Conservation (phyloP, 2,329 filamentous ascomycete species). For the Scedosporium dehoogii region DNA sequence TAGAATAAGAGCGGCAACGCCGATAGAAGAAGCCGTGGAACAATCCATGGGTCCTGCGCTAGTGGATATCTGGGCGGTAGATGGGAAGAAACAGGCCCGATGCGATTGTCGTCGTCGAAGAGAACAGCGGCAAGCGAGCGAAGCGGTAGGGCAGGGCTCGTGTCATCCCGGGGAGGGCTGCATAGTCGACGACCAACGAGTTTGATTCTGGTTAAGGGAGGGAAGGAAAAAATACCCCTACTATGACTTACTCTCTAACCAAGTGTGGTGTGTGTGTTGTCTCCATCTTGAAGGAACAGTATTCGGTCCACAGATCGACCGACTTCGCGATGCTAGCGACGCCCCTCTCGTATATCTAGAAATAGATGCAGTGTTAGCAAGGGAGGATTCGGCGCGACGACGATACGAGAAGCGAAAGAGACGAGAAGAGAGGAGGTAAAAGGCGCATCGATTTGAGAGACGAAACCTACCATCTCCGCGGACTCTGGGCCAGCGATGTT, state of each 20-base stretch:
- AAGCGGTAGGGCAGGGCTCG: neutral
- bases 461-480: slow-evolving; percentile 72
- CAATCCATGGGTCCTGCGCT: neutral
- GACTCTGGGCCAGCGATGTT: slow-evolving; percentile 94
- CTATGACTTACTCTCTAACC: slow-evolving; percentile 97
- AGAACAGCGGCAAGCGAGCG: neutral
- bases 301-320: slow-evolving; percentile 94
- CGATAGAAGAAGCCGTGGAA: neutral
- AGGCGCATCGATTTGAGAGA: neutral
- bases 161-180: neutral
- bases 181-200: slow-evolving; percentile 3
- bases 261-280: slow-evolving; percentile 89
- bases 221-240: slow-evolving; percentile 44
- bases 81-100: neutral
- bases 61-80: neutral
- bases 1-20: slow-evolving; percentile 35
- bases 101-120: slow-evolving; percentile 2
- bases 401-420: neutral
- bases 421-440: neutral
- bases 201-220: slow-evolving; percentile 1
- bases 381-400: no score
- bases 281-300: slow-evolving; percentile 96
- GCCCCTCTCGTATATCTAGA: slow-evolving; percentile 85
- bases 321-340: slow-evolving; percentile 88
- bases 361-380: no score